Conservation (phyloP, 352 stramenopile genomes). For the Hyaloperonospora arabidopsidis region DNA sequence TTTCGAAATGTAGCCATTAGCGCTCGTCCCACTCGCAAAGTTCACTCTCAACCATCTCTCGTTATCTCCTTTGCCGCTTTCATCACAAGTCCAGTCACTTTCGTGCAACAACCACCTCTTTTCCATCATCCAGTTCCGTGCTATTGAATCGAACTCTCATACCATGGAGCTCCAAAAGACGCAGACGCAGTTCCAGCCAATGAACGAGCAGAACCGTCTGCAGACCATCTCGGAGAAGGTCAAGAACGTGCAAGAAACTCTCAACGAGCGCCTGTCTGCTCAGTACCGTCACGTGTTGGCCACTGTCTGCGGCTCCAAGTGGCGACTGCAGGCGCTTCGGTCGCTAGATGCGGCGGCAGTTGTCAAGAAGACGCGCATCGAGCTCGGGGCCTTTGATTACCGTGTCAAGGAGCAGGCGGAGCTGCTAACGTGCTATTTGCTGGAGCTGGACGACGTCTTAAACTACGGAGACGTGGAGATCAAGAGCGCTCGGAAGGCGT, state of each 20-base stretch:
- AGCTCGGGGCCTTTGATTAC: constrained; percentile 57
- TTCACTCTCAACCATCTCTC: not conserved
- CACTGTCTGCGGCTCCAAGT: constrained; percentile 36
- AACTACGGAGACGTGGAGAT: constrained; percentile 46
- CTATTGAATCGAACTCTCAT: not conserved
- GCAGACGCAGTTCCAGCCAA: too few species aligned
- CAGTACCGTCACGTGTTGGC: constrained; percentile 31
- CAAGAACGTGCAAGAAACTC: constrained; percentile 35
- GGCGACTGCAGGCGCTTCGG: constrained; percentile 29
- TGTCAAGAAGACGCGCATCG: constrained; percentile 37
- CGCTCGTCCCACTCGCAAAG: not conserved
- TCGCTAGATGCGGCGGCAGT: constrained; percentile 5
- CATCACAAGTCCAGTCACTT: constrained; percentile 9
- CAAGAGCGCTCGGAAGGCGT: constrained; percentile 45
- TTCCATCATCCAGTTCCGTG: not conserved
- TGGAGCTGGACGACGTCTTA: constrained; percentile 52
- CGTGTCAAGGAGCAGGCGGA: constrained; percentile 49
- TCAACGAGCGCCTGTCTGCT: constrained; percentile 27
- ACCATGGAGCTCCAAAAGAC: constrained; percentile 17
- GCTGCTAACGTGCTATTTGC: constrained; percentile 46
- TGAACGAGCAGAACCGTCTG: constrained; percentile 32
- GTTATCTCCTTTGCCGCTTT: not conserved
- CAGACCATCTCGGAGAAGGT: constrained; percentile 38
- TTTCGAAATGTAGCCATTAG: constrained; percentile 9
- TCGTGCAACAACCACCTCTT: not conserved